Conservation (phyloP, 345 rosid species). For the Gossypium turneri region DNA sequence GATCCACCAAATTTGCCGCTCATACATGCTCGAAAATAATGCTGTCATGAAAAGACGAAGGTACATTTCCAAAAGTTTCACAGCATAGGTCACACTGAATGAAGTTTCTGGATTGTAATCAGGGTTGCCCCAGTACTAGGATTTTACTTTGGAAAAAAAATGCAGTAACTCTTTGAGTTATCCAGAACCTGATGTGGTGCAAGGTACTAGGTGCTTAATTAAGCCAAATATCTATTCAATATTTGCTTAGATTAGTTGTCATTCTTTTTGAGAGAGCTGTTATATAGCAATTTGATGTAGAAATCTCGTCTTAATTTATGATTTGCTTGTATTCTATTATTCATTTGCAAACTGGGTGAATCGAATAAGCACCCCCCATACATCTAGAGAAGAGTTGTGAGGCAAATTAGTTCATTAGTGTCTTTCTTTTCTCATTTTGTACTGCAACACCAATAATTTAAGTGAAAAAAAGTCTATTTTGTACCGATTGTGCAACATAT, state of each 20-base stretch:
- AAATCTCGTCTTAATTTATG: constrained; percentile 7
- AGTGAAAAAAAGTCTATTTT: not conserved
- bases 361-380: constrained; percentile 13
- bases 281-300: constrained; percentile 25
- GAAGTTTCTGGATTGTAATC: constrained; percentile 11
- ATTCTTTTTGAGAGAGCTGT: constrained; percentile 31
- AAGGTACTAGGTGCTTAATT: not conserved
- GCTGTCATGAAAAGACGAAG: not conserved
- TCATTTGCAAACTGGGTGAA: constrained; percentile 27
- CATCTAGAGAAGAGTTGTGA: constrained; percentile 7
- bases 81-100: not conserved
- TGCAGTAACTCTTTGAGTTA: not conserved
- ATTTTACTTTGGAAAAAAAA: not conserved
- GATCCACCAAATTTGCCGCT: constrained; percentile 55
- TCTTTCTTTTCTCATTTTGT: constrained; percentile 3
- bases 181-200: constrained; percentile 11
- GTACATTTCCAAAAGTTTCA: not conserved
- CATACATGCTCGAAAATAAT: constrained; percentile 21
- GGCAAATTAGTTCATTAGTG: constrained; percentile 1
- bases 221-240: not conserved
- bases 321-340: constrained; percentile 11
- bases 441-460: not conserved
- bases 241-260: constrained; percentile 16
- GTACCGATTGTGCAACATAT: not conserved
- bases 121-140: constrained; percentile 4